Conservation (phyloP, 768 basidiomycete genomes). For the Tylopilus vinaceipallidus region DNA sequence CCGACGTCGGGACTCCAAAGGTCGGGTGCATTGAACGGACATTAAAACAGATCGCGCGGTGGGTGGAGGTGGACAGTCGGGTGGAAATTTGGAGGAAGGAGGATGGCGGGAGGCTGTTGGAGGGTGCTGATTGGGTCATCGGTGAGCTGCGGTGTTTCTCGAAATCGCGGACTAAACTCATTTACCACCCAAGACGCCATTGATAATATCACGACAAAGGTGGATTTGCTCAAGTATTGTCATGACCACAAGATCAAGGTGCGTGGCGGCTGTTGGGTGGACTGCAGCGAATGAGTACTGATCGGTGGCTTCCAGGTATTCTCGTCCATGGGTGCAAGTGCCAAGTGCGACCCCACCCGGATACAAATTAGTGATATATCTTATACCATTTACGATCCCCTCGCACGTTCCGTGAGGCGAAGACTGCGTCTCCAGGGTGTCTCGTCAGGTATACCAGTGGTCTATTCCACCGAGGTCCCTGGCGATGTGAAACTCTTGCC, state of each 20-base stretch:
- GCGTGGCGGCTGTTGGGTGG: neutral
- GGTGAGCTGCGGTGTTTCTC: conserved; percentile 43
- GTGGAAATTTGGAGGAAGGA: conserved; percentile 88
- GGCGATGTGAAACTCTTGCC: conserved; percentile 87
- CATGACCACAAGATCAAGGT: conserved; percentile 78
- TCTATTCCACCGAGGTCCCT: conserved; percentile 95
- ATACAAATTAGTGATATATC: conserved; percentile 96
- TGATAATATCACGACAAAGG: conserved; percentile 96
- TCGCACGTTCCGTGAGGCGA: conserved; percentile 86
- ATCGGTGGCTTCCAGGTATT: conserved; percentile 57
- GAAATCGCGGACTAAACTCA: conserved; percentile 3
- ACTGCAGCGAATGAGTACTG: neutral
- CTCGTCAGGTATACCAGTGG: conserved; percentile 73
- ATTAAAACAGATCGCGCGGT: conserved; percentile 73
- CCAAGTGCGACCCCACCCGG: conserved; percentile 92
- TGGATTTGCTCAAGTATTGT: conserved; percentile 90
- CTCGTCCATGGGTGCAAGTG: conserved; percentile 95
- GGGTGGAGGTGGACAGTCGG: conserved; percentile 82
- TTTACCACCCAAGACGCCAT: conserved; percentile 71
- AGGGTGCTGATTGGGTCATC: conserved; percentile 92
- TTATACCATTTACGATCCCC: conserved; percentile 87
- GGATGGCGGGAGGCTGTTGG: conserved; percentile 67
- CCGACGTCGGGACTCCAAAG: conserved; percentile 93
- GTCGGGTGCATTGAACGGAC: conserved; percentile 72
- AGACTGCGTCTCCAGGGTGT: conserved; percentile 66